phyloP scores from a whole-genome alignment of 768 basidiomycete species.

The Lentinula sp. region DNA sequence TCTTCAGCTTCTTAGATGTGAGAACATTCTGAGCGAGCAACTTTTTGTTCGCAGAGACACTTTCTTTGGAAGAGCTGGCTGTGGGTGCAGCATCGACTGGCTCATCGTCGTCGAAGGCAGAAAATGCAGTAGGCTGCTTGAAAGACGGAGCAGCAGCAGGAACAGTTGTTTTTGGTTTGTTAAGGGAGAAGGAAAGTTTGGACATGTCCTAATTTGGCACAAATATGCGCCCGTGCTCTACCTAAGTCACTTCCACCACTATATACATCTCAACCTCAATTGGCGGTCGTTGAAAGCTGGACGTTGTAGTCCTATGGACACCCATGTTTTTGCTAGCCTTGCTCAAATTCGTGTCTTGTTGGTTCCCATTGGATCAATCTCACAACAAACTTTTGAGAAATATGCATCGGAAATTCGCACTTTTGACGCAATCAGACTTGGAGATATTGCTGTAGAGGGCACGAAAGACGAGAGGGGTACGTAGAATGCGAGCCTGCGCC shows the following conservation, averaged over 20 bases:
- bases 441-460: slow-evolving; percentile 72
- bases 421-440: slow-evolving; percentile 68
- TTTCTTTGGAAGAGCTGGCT: slow-evolving; percentile 26
- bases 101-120: slow-evolving; percentile 60
- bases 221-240: background rate
- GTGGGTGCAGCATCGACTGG: slow-evolving; percentile 43
- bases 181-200: slow-evolving; percentile 86
- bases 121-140: slow-evolving; percentile 58
- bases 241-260: background rate
- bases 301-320: slow-evolving; percentile 43
- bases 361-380: slow-evolving; percentile 77
- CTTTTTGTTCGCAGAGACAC: slow-evolving; percentile 45
- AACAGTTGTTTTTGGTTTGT: slow-evolving; percentile 49
- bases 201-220: slow-evolving; percentile 33
- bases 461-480: slow-evolving; percentile 71
- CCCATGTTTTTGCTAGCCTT: slow-evolving; percentile 70
- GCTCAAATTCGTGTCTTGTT: slow-evolving; percentile 84
- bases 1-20: slow-evolving; percentile 59
- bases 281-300: background rate
- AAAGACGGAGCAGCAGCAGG: slow-evolving; percentile 33
- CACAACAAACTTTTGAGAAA: slow-evolving; percentile 59
- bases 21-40: slow-evolving; percentile 51
- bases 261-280: too few relatives aligned
- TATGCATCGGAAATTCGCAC: slow-evolving; percentile 70
- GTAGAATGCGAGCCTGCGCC: slow-evolving; percentile 12